These are phyloP conservation scores for Colletotrichum melonis DNA, from an alignment of 2,329 filamentous ascomycete genomes.

Conservation along the genomic window DNA sequence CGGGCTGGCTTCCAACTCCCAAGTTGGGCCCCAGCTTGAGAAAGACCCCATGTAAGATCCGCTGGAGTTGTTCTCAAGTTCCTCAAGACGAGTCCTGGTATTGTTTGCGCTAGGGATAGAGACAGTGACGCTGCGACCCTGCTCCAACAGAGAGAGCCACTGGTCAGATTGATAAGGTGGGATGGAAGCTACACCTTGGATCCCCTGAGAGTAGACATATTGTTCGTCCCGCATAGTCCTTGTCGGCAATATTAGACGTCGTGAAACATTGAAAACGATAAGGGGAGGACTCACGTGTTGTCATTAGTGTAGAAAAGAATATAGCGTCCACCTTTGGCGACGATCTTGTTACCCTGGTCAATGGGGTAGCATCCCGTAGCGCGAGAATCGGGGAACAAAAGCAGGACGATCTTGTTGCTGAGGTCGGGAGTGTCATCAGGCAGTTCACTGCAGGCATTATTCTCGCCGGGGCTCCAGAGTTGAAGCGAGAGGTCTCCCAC, in stretches of 20 bases:
- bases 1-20: constrained; percentile 67
- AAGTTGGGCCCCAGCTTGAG: constrained; percentile 71
- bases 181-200: constrained; percentile 5
- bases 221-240: constrained; percentile 23
- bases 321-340: constrained; percentile 53
- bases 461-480: constrained; percentile 31
- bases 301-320: constrained; percentile 42
- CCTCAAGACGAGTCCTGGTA: constrained; percentile 24
- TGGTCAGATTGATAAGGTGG: constrained; percentile 17
- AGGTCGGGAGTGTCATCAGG: constrained; percentile 52
- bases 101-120: constrained; percentile 21
- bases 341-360: constrained; percentile 51
- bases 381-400: constrained; percentile 43
- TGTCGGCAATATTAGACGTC: too few relatives aligned
- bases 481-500: constrained; percentile 31
- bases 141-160: constrained; percentile 8
- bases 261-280: too few relatives aligned
- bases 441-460: constrained; percentile 29
- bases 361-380: constrained; percentile 44
- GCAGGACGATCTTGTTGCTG: constrained; percentile 51
- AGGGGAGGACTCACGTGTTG: constrained; percentile 30
- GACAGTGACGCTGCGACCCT: constrained; percentile 4
- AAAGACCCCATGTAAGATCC: constrained; percentile 56
- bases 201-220: constrained; percentile 15
- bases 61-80: constrained; percentile 15